Evolutionary conservation across 495 filamentous ascomycete species (phyloP).

Genomic region (Penicillium arizonense): DNA sequence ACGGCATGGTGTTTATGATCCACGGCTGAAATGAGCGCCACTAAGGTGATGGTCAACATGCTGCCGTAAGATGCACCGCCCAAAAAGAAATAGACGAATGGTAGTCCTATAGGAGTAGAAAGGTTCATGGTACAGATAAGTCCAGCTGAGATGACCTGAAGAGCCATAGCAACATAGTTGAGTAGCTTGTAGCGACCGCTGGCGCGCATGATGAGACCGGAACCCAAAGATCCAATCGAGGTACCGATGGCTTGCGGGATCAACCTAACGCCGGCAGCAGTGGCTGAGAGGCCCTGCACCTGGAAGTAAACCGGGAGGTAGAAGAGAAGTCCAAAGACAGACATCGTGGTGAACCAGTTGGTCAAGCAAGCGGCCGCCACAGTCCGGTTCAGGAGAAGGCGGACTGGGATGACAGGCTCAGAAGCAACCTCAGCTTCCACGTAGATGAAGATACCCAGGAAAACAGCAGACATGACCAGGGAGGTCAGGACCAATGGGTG

Average conservation of each 20-base stretch:
- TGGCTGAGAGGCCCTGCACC: conserved; percentile 67
- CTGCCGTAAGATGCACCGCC: conserved; percentile 71
- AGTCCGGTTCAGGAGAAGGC: conserved; percentile 69
- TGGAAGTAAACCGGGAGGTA: conserved; percentile 85
- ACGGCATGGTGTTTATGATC: conserved; percentile 82
- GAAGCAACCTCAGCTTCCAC: conserved; percentile 62
- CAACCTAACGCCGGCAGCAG: conserved; percentile 67
- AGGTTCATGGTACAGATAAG: conserved; percentile 55
- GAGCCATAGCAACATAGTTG: conserved; percentile 48
- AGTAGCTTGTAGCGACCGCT: conserved; percentile 71
- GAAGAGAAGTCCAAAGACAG: conserved; percentile 57
- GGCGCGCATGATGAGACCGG: conserved; percentile 72
- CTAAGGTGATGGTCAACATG: conserved; percentile 75
- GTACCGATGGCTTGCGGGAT: conserved; percentile 66
- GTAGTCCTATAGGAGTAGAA: conserved; percentile 56
- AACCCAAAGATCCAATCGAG: conserved; percentile 66
- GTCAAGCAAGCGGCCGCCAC: conserved; percentile 72
- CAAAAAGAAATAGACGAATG: conserved; percentile 67
- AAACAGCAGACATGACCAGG: conserved; percentile 62
- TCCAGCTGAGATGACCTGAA: conserved; percentile 51
- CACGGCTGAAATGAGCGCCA: conserved; percentile 78
- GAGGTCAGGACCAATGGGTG: conserved; percentile 74
- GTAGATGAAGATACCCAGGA: conserved; percentile 56
- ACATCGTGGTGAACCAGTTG: conserved; percentile 66
- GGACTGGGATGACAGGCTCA: conserved; percentile 85